Percentiles rank a stretch among this genome's conserved stretches.
Evolutionary conservation across 805 yeast genomes (phyloP).

Genomic region (Starmerella cellae): DNA sequence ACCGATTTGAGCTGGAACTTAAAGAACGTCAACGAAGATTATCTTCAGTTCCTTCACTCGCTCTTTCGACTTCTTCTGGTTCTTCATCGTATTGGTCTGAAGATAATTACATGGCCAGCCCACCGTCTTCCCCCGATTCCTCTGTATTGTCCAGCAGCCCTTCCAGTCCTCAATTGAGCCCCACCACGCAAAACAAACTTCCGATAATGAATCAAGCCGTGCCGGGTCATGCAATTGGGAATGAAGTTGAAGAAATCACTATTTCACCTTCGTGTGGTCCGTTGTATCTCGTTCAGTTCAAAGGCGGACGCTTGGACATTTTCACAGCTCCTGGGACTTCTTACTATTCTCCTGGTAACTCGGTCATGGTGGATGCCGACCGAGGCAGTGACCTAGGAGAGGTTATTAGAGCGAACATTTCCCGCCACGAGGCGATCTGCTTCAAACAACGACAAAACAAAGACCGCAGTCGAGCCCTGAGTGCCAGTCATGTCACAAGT

Average conservation of each 20-base stretch:
- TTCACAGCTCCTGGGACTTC: constrained; percentile 43
- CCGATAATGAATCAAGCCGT: too few relatives aligned
- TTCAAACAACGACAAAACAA: constrained; percentile 53
- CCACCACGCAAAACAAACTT: neutral
- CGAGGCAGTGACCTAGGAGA: constrained; percentile 67
- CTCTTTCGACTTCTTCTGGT: neutral
- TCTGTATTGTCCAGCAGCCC: neutral
- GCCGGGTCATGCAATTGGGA: neutral
- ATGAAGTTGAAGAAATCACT: constrained; percentile 4
- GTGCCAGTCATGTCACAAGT: neutral
- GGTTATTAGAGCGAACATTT: constrained; percentile 43
- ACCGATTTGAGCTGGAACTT: neutral
- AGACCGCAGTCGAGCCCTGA: constrained; percentile 45
- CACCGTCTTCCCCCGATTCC: constrained; percentile 13
- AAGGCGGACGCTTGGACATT: constrained; percentile 67
- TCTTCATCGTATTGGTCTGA: constrained; percentile 8
- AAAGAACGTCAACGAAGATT: neutral
- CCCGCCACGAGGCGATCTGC: constrained; percentile 53
- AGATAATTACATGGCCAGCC: constrained; percentile 13
- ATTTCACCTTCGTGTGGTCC: constrained; percentile 22
- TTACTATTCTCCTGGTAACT: constrained; percentile 38
- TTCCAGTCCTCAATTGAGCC: neutral
- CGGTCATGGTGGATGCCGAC: constrained; percentile 75
- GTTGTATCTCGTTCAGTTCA: constrained; percentile 57
- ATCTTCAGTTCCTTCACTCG: neutral